Base-by-base conservation (phyloP, 306 rosid genomes). In the Lathyrus tuberosus region DNA sequence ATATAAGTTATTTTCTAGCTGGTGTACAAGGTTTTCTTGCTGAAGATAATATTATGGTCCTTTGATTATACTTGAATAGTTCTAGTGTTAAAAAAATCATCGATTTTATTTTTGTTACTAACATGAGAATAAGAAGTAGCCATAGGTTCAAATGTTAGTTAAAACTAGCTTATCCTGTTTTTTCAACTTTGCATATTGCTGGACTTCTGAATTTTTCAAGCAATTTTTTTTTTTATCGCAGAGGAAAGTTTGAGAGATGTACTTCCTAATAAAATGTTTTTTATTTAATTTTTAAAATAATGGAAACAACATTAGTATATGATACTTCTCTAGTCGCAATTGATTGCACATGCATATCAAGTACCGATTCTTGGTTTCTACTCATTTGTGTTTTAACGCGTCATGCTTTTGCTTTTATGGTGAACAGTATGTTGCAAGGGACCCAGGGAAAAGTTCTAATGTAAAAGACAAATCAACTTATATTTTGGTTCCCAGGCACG, bases 401-500 rank as follows among this genome's bases (percentile, higher is more conserved):
- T 52, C 64, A 26, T 33, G 44, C 41, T 43, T 46, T 65, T 69
- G 57, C 72, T 13, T 85, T 41, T 73, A 31, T 69, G 49, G 61
- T 81, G 82, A 15, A 40, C 92, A 86, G 96, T 85, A 89, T 79
- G 92, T 89, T 76, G 70, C 82, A 47, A 81, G 85, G 78, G 86
- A 86, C 79, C 62, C 84, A 10, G 68, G 68, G n/a, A 89, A 86
- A 77, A 72, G 73, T 69, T 64, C 72, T 41, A 22, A 65, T 33
- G 72, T 56, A 3, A 75, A 74, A 73, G 89, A 83, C 73, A 86
- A 77, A 84, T 69, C 92, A 73, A 73, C 75, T 15, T 63, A 75
- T 49, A 62, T 73, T 71, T 76, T 79, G 79, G 76, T 70, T 69
- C 59, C 89, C 13, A 79, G 85, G 85, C 80, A 58, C 17, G 79